Conservation (phyloP, 345 rosid species). For the Citrus cavaleriei region DNA sequence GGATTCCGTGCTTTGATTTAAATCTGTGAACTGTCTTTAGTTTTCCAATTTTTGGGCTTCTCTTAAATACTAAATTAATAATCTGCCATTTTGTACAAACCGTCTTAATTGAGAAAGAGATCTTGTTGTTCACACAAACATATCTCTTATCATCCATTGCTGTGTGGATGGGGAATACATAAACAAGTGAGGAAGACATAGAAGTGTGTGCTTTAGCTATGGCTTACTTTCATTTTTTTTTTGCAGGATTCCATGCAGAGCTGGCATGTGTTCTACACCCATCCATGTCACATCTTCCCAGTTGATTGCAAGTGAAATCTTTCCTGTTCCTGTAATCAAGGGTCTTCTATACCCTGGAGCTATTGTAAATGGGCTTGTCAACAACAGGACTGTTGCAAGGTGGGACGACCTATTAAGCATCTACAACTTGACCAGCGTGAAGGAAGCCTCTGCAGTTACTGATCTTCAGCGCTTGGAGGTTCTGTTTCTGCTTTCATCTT, state of each 20-base stretch:
- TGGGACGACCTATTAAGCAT: constrained; percentile 67
- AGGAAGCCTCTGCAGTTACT: constrained; percentile 67
- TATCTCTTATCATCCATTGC: neutral
- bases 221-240: constrained; percentile 1
- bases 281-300: constrained; percentile 93
- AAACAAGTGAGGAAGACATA: neutral
- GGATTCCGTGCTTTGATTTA: neutral
- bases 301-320: constrained; percentile 86
- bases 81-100: neutral
- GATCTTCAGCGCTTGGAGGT: constrained; percentile 98
- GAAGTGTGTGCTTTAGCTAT: neutral
- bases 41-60: neutral
- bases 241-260: constrained; percentile 79
- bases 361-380: constrained; percentile 48
- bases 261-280: constrained; percentile 87
- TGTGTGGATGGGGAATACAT: neutral
- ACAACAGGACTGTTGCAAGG: constrained; percentile 57
- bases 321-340: constrained; percentile 78
- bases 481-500: constrained; percentile 12
- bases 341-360: constrained; percentile 90
- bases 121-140: neutral
- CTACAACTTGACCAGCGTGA: constrained; percentile 64
- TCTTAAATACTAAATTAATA: neutral
- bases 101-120: neutral
- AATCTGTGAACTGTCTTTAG: neutral